A percentile compares a stretch with the other conserved stretches of the same genome.
Evolutionary conservation across 1,284 basidiomycete genomes (phyloP).

Genomic region (Porodaedalea pini): DNA sequence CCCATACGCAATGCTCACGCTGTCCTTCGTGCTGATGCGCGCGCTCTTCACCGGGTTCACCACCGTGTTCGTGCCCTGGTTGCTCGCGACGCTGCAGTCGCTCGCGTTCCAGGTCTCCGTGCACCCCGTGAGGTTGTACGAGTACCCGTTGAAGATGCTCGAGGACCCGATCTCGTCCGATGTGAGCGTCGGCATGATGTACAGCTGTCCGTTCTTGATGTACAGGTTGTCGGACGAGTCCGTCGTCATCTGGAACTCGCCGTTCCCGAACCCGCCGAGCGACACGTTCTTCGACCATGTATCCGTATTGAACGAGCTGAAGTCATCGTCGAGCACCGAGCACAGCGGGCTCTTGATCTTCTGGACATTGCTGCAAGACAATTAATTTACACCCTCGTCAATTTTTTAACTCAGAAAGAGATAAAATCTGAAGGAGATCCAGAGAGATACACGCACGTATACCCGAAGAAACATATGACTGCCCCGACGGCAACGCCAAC

Average conservation of each 20-base stretch:
- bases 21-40: constrained; percentile 63
- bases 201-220: constrained; percentile 64
- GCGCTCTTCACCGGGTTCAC: constrained; percentile 79
- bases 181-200: constrained; percentile 80
- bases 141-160: constrained; percentile 58
- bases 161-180: constrained; percentile 55
- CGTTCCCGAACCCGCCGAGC: constrained; percentile 75
- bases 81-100: constrained; percentile 42
- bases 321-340: constrained; percentile 67
- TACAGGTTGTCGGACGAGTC: constrained; percentile 62
- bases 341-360: constrained; percentile 47
- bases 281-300: constrained; percentile 67
- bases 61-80: constrained; percentile 38
- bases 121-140: constrained; percentile 66
- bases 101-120: constrained; percentile 44
- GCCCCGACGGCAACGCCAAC: constrained; percentile 45
- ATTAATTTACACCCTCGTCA: background rate
- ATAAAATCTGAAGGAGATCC: background rate
- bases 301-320: constrained; percentile 48
- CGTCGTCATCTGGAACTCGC: constrained; percentile 81
- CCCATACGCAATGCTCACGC: constrained; percentile 62
- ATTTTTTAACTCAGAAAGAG: background rate
- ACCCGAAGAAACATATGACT: constrained; percentile 46
- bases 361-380: constrained; percentile 33
- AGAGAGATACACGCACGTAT: constrained; percentile 3